Conservation (phyloP, 2,329 filamentous ascomycete species). For the Alternaria atra region DNA sequence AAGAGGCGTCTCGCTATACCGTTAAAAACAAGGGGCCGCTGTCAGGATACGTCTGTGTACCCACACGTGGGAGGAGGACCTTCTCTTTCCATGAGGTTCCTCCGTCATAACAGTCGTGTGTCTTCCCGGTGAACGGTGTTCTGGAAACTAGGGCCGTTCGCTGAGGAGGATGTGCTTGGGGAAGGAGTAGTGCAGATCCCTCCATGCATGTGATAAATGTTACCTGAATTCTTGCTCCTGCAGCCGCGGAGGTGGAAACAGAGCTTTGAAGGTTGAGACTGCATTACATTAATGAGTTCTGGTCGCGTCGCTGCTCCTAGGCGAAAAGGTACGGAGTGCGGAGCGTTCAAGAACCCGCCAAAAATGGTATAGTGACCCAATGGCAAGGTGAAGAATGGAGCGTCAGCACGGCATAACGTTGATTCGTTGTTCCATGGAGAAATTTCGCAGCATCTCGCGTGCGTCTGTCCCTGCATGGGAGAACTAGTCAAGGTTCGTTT, state of each 20-base stretch:
- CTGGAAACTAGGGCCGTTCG: conserved; percentile 11
- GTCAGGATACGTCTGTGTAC: not conserved
- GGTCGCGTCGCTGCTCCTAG: not conserved
- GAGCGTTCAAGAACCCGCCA: conserved; percentile 1
- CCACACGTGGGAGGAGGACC: conserved; percentile 8
- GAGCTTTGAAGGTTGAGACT: not conserved
- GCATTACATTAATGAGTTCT: conserved; percentile 8
- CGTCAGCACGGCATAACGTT: conserved; percentile 14
- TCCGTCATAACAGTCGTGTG: conserved; percentile 12
- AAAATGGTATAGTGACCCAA: conserved; percentile 3
- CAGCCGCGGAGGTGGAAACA: not conserved
- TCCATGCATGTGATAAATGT: not conserved
- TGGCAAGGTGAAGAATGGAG: conserved; percentile 4
- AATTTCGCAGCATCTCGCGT: not conserved
- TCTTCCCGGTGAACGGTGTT: conserved; percentile 15
- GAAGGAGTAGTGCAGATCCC: conserved; percentile 1
- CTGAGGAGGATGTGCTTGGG: conserved; percentile 12
- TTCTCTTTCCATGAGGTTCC: conserved; percentile 12
- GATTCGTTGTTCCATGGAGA: conserved; percentile 2
- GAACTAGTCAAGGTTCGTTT: conserved; percentile 2
- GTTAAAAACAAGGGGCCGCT: conserved; percentile 3
- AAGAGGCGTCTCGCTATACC: not conserved
- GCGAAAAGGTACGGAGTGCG: conserved; percentile 3
- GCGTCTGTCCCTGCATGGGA: not conserved
- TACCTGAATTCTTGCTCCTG: not conserved